phyloP scores from a whole-genome alignment of 129 eudicot genomes.

The Helianthus tuberosus region DNA sequence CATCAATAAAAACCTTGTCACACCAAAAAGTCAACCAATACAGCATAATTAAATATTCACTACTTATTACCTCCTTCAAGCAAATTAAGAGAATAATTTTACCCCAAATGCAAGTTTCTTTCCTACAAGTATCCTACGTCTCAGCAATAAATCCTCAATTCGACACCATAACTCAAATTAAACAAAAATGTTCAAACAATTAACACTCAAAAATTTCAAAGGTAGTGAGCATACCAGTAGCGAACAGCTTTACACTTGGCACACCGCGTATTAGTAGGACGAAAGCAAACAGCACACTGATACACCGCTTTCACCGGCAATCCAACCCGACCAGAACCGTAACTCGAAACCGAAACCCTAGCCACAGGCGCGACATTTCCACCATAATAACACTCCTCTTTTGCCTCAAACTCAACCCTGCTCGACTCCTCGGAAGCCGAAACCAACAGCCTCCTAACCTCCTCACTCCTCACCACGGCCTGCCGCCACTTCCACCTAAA shows the following conservation, averaged over 20 bases:
- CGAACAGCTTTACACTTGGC: slow-evolving; percentile 71
- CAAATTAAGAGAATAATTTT: not conserved
- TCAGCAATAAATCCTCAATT: not conserved
- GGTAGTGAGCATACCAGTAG: slow-evolving; percentile 63
- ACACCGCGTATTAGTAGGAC: slow-evolving; percentile 66
- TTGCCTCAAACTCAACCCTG: slow-evolving; percentile 64
- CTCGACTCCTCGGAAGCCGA: slow-evolving; percentile 70
- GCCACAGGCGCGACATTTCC: slow-evolving; percentile 13
- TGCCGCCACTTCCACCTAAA: slow-evolving; percentile 68
- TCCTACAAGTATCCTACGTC: not conserved
- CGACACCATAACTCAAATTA: not conserved
- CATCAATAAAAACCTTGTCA: not conserved
- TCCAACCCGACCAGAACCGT: slow-evolving; percentile 8
- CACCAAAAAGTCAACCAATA: not conserved
- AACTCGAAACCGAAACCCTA: not conserved
- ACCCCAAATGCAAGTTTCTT: not conserved
- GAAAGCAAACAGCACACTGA: slow-evolving; percentile 63
- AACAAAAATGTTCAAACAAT: slow-evolving; percentile 8
- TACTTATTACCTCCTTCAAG: slow-evolving; percentile 1
- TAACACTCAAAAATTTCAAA: not conserved
- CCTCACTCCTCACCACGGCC: slow-evolving; percentile 64
- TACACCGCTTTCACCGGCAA: slow-evolving; percentile 26
- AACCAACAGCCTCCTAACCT: slow-evolving; percentile 61
- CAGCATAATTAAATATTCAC: not conserved
- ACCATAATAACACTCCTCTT: slow-evolving; percentile 21